Evolutionary conservation across 305 asterid genomes (phyloP).

Genomic region (Ajuga reptans): DNA sequence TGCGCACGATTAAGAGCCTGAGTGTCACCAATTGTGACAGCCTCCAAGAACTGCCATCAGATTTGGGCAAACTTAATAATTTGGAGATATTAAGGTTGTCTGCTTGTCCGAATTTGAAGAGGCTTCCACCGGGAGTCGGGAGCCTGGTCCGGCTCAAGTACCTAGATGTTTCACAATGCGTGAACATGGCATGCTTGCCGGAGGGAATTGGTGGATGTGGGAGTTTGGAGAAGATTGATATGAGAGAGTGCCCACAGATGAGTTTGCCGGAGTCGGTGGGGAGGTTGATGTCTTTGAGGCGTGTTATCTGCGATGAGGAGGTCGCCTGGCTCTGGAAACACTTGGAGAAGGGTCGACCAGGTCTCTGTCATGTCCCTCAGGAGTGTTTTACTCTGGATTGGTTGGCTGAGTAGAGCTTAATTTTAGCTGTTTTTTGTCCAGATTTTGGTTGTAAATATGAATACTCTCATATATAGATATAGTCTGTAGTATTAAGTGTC

Average conservation of each 20-base stretch:
- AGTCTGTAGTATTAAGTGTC: too few species aligned
- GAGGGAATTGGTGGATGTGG: constrained; percentile 55
- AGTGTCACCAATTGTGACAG: constrained; percentile 82
- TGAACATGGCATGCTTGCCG: constrained; percentile 55
- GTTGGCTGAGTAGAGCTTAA: constrained; percentile 41
- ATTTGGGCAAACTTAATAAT: constrained; percentile 39
- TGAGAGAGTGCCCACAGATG: constrained; percentile 68
- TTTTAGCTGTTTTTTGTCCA: too few species aligned
- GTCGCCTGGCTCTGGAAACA: constrained; percentile 59
- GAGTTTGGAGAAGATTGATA: constrained; percentile 67
- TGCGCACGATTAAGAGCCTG: constrained; percentile 52
- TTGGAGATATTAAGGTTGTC: constrained; percentile 53
- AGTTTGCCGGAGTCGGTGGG: constrained; percentile 45
- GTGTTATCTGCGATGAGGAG: constrained; percentile 70
- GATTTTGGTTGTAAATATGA: too few species aligned
- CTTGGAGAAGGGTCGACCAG: constrained; percentile 42
- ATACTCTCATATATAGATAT: too few species aligned
- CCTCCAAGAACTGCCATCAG: constrained; percentile 53
- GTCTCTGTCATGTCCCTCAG: constrained; percentile 56
- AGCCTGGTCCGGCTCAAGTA: constrained; percentile 47
- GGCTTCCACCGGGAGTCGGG: constrained; percentile 44
- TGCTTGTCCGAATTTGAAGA: constrained; percentile 62
- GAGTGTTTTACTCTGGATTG: constrained; percentile 73
- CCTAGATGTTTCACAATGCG: constrained; percentile 69
- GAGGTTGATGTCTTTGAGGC: constrained; percentile 31